phyloP scores from a whole-genome alignment of 345 rosid genomes.

The Ceriops decandra region DNA sequence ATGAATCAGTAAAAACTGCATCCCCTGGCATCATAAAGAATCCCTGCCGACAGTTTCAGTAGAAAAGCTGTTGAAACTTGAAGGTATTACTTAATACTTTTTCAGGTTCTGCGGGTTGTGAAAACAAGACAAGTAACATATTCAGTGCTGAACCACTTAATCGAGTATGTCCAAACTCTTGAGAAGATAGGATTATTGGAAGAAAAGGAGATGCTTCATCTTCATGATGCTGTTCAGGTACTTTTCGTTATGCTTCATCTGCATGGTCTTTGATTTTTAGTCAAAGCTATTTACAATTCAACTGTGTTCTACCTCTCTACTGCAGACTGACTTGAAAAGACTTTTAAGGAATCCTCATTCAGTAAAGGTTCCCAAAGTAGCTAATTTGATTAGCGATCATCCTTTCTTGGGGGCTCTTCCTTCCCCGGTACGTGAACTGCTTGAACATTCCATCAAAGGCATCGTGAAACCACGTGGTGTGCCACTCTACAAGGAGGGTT shows the following conservation, averaged over 20 bases:
- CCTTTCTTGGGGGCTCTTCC: conserved; percentile 88
- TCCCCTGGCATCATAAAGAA: neutral
- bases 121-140: conserved; percentile 92
- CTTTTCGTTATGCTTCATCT: conserved; percentile 8
- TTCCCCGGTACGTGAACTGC: conserved; percentile 36
- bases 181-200: conserved; percentile 84
- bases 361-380: conserved; percentile 64
- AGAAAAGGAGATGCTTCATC: conserved; percentile 88
- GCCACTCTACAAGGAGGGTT: conserved; percentile 76
- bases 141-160: conserved; percentile 75
- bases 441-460: conserved; percentile 56
- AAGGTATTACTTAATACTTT: neutral
- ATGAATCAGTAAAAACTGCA: no score
- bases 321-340: conserved; percentile 82
- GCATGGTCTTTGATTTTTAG: neutral
- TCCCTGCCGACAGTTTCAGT: neutral
- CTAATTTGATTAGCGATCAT: conserved; percentile 53
- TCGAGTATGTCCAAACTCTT: conserved; percentile 71
- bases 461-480: conserved; percentile 63
- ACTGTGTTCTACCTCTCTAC: neutral
- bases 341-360: conserved; percentile 83
- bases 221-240: conserved; percentile 91
- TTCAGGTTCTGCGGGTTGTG: conserved; percentile 82
- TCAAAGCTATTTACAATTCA: neutral
- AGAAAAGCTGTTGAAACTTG: neutral